Evolutionary conservation across 495 filamentous ascomycete genomes (phyloP), one percentile per base, ranked within the genome.

Genomic region (Tuber borchii): DNA sequence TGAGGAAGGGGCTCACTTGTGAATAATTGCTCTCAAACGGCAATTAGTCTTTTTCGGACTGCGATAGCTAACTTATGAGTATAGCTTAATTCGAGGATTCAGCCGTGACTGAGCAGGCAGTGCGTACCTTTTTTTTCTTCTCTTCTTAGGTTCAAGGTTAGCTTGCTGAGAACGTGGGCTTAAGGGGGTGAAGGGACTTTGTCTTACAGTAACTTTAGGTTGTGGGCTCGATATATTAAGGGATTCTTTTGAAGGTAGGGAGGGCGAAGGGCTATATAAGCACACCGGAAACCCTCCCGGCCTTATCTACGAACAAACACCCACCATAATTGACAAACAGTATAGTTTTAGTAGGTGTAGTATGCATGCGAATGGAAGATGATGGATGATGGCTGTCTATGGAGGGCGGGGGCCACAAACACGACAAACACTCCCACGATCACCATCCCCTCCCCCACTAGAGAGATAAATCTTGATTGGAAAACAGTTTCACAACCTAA

Each of bases 131-230:
- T 26, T 26, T n/a, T n/a, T n/a, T n/a, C n/a, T n/a, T 65, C n/a
- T 31, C 2, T 65, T 65, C 56, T 65, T 65, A 65, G 56, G 56
- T 65, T 65, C n/a, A 65, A n/a, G 31, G 26, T 65, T 65, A 65
- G 56, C 56, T 31, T 31, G 16, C n/a, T 65, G 3, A 31, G 56
- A 31, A 31, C 16, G 12, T 65, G 56, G 8, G 9, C 6, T 56
- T 19, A 12, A 26, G 5, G 48, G 56, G 56, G 26, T 65, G n/a
- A 31, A 17, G 26, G 56, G 26, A 16, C 26, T 31, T 65, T 65
- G 56, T 31, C 56, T 65, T 65, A 65, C 56, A 31, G 56, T 22
- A 65, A 31, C 31, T 4, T 17, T 10, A 1, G 26, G 31, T 65
- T 31, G 56, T 65, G 56, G 3, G 56, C 56, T 31, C 0, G 4